Evolutionary conservation across 2,329 filamentous ascomycete species (phyloP).

Genomic region (Aspergillus arachidicola): DNA sequence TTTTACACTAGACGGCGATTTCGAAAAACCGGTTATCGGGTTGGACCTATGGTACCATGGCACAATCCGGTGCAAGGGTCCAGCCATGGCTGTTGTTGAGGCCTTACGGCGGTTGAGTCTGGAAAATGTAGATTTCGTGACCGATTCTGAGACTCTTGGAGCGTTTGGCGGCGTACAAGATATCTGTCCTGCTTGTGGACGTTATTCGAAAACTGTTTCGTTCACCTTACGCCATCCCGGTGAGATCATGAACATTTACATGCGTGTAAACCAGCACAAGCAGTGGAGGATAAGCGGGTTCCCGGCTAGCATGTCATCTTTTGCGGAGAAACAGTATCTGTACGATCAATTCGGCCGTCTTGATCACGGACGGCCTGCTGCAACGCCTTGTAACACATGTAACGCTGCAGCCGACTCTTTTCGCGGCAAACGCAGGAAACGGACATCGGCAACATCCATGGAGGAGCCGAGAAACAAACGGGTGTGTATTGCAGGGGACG

Average conservation of each 20-base stretch:
- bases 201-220: slow-evolving; percentile 19
- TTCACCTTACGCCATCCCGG: slow-evolving; percentile 14
- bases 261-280: slow-evolving; percentile 14
- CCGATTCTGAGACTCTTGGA: slow-evolving; percentile 10
- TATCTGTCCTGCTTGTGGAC: slow-evolving; percentile 18
- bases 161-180: slow-evolving; percentile 12
- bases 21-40: background rate
- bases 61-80: slow-evolving; percentile 14
- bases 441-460: too few species aligned
- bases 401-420: too few species aligned
- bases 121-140: slow-evolving; percentile 9
- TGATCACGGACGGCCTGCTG: too few species aligned
- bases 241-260: slow-evolving; percentile 20
- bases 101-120: background rate
- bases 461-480: too few species aligned
- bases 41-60: slow-evolving; percentile 7
- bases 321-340: slow-evolving; percentile 14
- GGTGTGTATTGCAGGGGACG: too few species aligned
- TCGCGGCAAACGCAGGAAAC: too few species aligned
- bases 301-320: slow-evolving; percentile 13
- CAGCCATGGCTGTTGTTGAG: slow-evolving; percentile 1
- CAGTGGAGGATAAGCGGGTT: slow-evolving; percentile 24
- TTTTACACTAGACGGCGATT: slow-evolving; percentile 8
- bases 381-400: too few species aligned
- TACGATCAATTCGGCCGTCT: slow-evolving; percentile 15